phyloP scores from a whole-genome alignment of 106 monocot species.

The Dendrobium huoshanense region DNA sequence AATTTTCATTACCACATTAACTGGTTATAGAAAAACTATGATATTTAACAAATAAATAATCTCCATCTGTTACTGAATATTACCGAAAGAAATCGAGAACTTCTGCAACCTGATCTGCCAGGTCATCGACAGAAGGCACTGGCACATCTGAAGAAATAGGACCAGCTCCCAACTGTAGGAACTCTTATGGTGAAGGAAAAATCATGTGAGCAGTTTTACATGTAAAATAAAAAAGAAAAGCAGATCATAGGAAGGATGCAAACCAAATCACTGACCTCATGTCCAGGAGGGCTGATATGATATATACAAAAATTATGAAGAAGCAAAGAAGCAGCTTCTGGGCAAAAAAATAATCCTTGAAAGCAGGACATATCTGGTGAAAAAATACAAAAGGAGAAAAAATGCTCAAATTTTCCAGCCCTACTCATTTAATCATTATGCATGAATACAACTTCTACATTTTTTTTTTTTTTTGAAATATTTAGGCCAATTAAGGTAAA shows the following conservation, averaged over 20 bases:
- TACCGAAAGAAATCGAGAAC: slow-evolving; percentile 93
- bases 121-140: slow-evolving; percentile 66
- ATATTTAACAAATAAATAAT: neutral
- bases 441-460: neutral
- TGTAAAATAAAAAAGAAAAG: neutral
- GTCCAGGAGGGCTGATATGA: slow-evolving; percentile 80
- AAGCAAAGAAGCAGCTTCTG: slow-evolving; percentile 60
- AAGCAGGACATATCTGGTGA: slow-evolving; percentile 79
- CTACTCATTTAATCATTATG: neutral
- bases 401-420: neutral
- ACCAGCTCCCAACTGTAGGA: slow-evolving; percentile 92
- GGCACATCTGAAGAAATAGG: slow-evolving; percentile 63
- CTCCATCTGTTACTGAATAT: neutral
- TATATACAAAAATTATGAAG: slow-evolving; percentile 90
- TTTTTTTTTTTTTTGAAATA: no score
- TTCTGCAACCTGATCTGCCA: slow-evolving; percentile 85
- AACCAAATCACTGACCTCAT: slow-evolving; percentile 59
- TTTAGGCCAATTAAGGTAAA: no score
- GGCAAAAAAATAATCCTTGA: slow-evolving; percentile 83
- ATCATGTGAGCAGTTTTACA: neutral
- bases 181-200: slow-evolving; percentile 44
- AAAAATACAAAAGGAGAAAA: neutral
- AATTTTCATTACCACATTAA: neutral
- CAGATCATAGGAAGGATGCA: neutral
- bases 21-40: neutral